Conservation (phyloP, 2,329 filamentous ascomycete species). For the Metarhizium album region DNA sequence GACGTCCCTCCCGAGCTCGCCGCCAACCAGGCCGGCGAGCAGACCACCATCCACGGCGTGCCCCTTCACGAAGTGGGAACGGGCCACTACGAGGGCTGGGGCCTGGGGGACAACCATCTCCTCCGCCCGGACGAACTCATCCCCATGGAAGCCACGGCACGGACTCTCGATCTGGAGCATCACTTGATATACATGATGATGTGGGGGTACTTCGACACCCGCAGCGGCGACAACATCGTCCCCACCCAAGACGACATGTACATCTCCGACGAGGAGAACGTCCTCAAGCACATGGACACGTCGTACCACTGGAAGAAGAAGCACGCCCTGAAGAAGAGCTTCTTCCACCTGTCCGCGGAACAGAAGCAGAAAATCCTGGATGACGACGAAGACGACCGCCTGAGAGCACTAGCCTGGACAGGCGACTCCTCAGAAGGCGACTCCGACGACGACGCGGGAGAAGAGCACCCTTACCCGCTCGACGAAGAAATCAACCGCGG, state of each 20-base stretch:
- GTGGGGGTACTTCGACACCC: conserved; percentile 50
- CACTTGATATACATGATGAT: conserved; percentile 46
- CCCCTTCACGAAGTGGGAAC: conserved; percentile 40
- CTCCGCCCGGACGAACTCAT: conserved; percentile 48
- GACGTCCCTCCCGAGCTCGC: conserved; percentile 23
- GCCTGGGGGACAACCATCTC: conserved; percentile 33
- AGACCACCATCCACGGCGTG: conserved; percentile 37
- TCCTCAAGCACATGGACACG: conserved; percentile 21
- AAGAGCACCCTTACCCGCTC: conserved; percentile 11
- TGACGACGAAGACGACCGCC: conserved; percentile 23
- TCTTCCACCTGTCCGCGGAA: conserved; percentile 24
- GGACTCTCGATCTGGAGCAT: conserved; percentile 41
- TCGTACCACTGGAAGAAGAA: conserved; percentile 30
- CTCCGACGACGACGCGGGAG: neutral
- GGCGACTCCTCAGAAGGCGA: conserved; percentile 13
- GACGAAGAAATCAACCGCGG: conserved; percentile 25
- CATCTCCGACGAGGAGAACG: conserved; percentile 35
- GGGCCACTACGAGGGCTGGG: conserved; percentile 47
- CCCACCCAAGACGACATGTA: conserved; percentile 40
- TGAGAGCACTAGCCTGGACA: conserved; percentile 24
- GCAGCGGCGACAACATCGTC: conserved; percentile 38
- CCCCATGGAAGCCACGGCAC: conserved; percentile 40
- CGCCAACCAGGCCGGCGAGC: conserved; percentile 9
- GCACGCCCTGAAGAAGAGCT: conserved; percentile 35
- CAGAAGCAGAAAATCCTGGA: conserved; percentile 28